Evolutionary conservation across 2,329 filamentous ascomycete genomes (phyloP).

Genomic region (Dryadomyces quercus-mongolicae): DNA sequence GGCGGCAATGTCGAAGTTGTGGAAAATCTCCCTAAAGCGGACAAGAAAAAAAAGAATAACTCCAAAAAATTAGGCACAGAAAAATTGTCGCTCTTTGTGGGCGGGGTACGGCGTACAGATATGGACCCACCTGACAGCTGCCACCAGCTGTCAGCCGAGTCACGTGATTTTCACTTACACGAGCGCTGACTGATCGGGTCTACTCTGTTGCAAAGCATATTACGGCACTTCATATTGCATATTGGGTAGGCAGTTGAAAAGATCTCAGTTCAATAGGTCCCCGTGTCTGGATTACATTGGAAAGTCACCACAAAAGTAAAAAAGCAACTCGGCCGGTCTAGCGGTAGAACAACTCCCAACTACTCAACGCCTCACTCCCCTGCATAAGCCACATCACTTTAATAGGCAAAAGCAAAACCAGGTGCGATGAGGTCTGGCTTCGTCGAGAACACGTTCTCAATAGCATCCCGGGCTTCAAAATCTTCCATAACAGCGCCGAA

Average conservation of each 20-base stretch:
- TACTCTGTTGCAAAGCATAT: too few species aligned
- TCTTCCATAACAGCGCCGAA: slow-evolving; percentile 55
- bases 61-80: slow-evolving; percentile 1
- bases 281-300: too few species aligned
- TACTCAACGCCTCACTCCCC: too few species aligned
- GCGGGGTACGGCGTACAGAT: slow-evolving; percentile 2
- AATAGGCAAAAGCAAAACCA: not conserved
- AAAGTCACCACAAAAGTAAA: not conserved
- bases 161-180: not conserved
- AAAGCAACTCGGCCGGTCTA: not conserved
- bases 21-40: too few species aligned
- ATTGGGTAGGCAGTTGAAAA: too few species aligned
- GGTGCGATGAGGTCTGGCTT: slow-evolving; percentile 28
- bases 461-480: slow-evolving; percentile 63
- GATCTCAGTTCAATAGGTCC: too few species aligned
- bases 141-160: not conserved
- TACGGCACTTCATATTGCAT: too few species aligned
- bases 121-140: slow-evolving; percentile 1
- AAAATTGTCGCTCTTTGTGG: slow-evolving; percentile 4
- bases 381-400: not conserved
- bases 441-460: slow-evolving; percentile 56
- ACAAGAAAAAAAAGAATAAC: not conserved
- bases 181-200: too few species aligned
- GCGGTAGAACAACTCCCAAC: too few species aligned
- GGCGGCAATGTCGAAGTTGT: too few species aligned